Base-by-base conservation (phyloP, 257 asterid genomes). In the Primulina eburnea region DNA sequence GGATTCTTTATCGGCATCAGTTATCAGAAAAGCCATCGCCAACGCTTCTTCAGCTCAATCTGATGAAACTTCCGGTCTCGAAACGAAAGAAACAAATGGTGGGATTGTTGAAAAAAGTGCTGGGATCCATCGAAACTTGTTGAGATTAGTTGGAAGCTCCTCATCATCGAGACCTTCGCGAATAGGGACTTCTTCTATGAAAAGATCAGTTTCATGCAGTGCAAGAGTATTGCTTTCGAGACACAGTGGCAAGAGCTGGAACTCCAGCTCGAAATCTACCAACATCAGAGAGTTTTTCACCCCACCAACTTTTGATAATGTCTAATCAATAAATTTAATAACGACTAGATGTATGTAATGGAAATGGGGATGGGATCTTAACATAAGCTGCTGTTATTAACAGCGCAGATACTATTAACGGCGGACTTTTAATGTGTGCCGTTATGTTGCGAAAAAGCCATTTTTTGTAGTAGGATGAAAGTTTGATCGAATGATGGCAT, bases 201-300 rank as follows among this genome's bases (percentile, higher is more conserved):
- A 82, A 82, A 82, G 92, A 67, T 89, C 95, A 40, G 78, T 72
- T 69, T 85, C 96, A 4, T 84, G 92, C 60, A 81, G 86, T 64
- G 92, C 86, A 0, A 81, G 80, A 26, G 82, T 85, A 21, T 78
- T 79, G 40, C 70, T 74, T 3, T 78, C 84, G 0, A 65, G 85
- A 69, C 76, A 85, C 24, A 71, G 74, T 68, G 77, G 81, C 78
- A 73, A 74, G 73, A 68, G 32, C 53, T 62, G 74, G 72, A 70
- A 32, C 28, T 62, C 76, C 24, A 6, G 26, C 10, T n/a, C 30
- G 17, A 21, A 37, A 26, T 60, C 43, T 21, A 38, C 28, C 33
- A 67, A 71, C 52, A 18, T 56, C 47, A 9, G 70, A 64, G 72
- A 73, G 82, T 73, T 73, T 77, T 69, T 70, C 7, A 17, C 32